Conservation (phyloP, 805 yeast genomes). For the Grigorovia humatica region DNA sequence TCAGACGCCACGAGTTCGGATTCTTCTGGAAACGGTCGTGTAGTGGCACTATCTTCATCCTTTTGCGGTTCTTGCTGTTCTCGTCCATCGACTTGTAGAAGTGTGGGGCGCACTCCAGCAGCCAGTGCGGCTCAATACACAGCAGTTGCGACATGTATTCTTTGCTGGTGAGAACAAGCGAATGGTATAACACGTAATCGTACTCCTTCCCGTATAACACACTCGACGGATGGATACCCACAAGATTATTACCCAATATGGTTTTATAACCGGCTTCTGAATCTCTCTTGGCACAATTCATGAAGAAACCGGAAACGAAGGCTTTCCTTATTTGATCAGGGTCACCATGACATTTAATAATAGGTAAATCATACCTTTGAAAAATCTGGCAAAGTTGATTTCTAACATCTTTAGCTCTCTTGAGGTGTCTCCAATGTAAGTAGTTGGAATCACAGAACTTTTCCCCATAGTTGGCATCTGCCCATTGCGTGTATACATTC, state of each 20-base stretch:
- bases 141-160: slow-evolving; percentile 91
- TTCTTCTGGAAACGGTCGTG: slow-evolving; percentile 47
- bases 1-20: slow-evolving; percentile 70
- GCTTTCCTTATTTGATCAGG: slow-evolving; percentile 51
- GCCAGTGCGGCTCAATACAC: slow-evolving; percentile 74
- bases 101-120: slow-evolving; percentile 56
- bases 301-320: slow-evolving; percentile 57
- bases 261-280: slow-evolving; percentile 66
- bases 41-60: slow-evolving; percentile 65
- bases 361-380: slow-evolving; percentile 36
- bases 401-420: slow-evolving; percentile 70
- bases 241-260: slow-evolving; percentile 62
- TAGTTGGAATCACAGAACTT: slow-evolving; percentile 38
- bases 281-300: slow-evolving; percentile 56
- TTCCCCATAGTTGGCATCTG: slow-evolving; percentile 42
- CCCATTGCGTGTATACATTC: slow-evolving; percentile 76
- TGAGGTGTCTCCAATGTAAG: slow-evolving; percentile 68
- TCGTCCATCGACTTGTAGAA: slow-evolving; percentile 60
- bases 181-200: slow-evolving; percentile 75
- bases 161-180: slow-evolving; percentile 67
- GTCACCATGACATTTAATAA: slow-evolving; percentile 44
- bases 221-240: slow-evolving; percentile 82
- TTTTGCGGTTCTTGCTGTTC: slow-evolving; percentile 41
- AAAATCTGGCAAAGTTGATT: slow-evolving; percentile 55
- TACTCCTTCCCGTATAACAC: slow-evolving; percentile 51